Evolutionary conservation across 192 early-diverging fungal species (phyloP), one percentile per base, ranked within the genome.

Genomic region (Coemansia erecta): DNA sequence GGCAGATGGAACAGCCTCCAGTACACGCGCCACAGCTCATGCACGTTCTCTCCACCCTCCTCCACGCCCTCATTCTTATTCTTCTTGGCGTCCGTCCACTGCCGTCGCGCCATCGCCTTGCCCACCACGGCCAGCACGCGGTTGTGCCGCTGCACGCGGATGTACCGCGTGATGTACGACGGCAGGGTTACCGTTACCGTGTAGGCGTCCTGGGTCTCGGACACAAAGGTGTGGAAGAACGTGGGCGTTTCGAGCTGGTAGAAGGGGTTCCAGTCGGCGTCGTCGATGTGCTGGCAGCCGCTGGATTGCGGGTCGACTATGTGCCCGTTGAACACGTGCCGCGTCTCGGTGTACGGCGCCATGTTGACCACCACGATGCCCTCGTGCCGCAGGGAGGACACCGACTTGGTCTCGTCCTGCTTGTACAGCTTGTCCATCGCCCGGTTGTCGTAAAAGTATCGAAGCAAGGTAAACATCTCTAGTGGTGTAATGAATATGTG

Each of bases 1-100:
- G 72, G 72, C 10, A 74, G 15, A 3, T 45, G 28, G 26, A 74
- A 74, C 17, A 64, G 19, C 47, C 72, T 57, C 66, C 66, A 68
- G 43, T 74, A 68, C 11, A 68, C 62, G 23, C 53, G 60, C 72
- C 72, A 74, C 61, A 48, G 52, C 58, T 74, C 72, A 18, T 74
- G 72, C 41, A 68, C 66, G 39, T 68, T 63, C 4, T n/a, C n/a
- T n/a, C n/a, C n/a, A n/a, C n/a, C n/a, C n/a, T n/a, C n/a, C n/a
- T n/a, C n/a, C n/a, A n/a, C n/a, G n/a, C n/a, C n/a, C n/a, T n/a
- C n/a, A n/a, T 13, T 23, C 0, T 14, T 22, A 0, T 42, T 31
- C 0, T 14, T 15, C 10, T 19, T 21, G 40, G 41, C 40, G 19
- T 74, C 72, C 8, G 31, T 19, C 72, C 72, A 74, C 48, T 64